Percentiles rank a stretch among this genome's conserved stretches.
phyloP scores from a whole-genome alignment of 1,284 basidiomycete genomes.

The Ceratobasidium sp. region DNA sequence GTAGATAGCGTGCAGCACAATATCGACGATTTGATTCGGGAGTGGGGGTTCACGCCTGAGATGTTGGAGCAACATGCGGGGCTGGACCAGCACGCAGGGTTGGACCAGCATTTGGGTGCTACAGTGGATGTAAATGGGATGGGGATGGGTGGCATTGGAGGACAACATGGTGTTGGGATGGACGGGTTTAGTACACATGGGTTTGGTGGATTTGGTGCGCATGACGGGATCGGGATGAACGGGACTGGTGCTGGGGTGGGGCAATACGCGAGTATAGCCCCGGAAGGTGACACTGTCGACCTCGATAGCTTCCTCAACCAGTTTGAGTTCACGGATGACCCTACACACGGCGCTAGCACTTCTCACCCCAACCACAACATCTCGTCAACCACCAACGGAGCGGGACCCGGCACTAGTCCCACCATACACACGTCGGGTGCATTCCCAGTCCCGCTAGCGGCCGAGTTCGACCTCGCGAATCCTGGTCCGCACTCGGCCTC shows the following conservation, averaged over 20 bases:
- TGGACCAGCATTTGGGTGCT: background rate
- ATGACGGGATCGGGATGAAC: background rate
- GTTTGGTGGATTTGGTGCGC: background rate
- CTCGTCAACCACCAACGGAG: background rate
- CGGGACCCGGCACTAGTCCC: background rate
- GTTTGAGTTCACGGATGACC: slow-evolving; percentile 25
- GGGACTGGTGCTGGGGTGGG: background rate
- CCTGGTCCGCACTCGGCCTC: slow-evolving; percentile 32
- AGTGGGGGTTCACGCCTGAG: slow-evolving; percentile 56
- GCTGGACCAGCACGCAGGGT: background rate
- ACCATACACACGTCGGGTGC: background rate
- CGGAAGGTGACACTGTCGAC: slow-evolving; percentile 41
- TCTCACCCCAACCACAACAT: background rate
- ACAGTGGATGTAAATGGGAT: too few relatives aligned
- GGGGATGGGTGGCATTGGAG: slow-evolving; percentile 27
- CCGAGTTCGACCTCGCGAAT: slow-evolving; percentile 44
- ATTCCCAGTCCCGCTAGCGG: slow-evolving; percentile 33
- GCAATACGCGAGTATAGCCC: slow-evolving; percentile 32
- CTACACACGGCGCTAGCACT: background rate
- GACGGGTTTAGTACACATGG: background rate
- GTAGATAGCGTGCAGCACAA: slow-evolving; percentile 61
- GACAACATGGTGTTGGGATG: background rate
- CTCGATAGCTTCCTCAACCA: slow-evolving; percentile 46
- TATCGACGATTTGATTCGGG: slow-evolving; percentile 61
- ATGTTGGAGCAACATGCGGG: slow-evolving; percentile 25